Evolutionary conservation across 2,329 filamentous ascomycete species (phyloP).

Genomic region (Fusarium tanahbumbuense): DNA sequence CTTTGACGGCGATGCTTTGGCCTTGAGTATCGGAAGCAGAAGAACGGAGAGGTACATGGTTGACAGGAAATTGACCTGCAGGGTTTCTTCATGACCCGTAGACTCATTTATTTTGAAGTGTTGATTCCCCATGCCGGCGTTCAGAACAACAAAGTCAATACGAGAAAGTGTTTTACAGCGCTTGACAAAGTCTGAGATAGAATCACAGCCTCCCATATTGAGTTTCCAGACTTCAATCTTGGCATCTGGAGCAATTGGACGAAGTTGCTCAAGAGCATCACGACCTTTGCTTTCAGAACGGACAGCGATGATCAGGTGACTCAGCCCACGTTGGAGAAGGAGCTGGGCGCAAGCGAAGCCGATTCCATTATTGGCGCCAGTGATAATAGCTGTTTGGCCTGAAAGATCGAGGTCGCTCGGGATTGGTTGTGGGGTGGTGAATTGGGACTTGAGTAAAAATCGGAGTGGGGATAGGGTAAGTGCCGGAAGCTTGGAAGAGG

Average conservation of each 20-base stretch:
- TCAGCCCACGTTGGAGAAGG: neutral
- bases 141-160: neutral
- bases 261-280: neutral
- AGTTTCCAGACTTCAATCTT: neutral
- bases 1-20: neutral
- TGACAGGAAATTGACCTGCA: slow-evolving; percentile 17
- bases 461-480: neutral
- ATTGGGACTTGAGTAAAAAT: neutral
- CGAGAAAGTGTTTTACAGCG: neutral
- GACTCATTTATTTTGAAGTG: neutral
- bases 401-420: neutral
- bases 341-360: slow-evolving; percentile 7
- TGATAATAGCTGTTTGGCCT: neutral
- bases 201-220: neutral
- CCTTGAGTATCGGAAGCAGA: neutral
- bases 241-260: fast-evolving
- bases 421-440: neutral
- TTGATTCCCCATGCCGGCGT: slow-evolving; percentile 4
- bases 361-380: neutral
- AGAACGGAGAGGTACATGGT: neutral
- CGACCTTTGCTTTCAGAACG: slow-evolving; percentile 1
- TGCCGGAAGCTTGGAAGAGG: neutral
- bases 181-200: neutral
- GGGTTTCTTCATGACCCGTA: slow-evolving; percentile 1
- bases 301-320: slow-evolving; percentile 4